Percentiles rank a stretch among this genome's conserved stretches.
Evolutionary conservation across 2,329 filamentous ascomycete species (phyloP).

Genomic region (Cladosporium sphaerospermum): DNA sequence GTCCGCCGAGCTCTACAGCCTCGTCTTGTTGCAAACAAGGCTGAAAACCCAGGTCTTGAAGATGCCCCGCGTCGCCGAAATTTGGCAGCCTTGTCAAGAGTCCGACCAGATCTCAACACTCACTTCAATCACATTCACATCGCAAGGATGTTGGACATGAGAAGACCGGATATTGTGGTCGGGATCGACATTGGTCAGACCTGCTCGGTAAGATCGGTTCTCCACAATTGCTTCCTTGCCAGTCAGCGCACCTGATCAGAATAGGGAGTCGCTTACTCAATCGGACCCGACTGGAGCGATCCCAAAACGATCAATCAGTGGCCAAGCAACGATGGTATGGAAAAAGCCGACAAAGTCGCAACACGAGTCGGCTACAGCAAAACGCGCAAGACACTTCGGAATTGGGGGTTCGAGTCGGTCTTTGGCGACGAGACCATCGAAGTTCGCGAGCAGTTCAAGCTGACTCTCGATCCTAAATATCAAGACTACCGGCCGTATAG

Average conservation of each 20-base stretch:
- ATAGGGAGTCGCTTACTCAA: constrained; percentile 12
- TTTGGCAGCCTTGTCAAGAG: no score
- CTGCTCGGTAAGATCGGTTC: constrained; percentile 8
- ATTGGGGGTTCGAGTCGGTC: constrained; percentile 16
- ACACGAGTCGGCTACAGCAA: constrained; percentile 15
- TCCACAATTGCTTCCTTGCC: no score
- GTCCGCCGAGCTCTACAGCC: no score
- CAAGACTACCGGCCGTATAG: constrained; percentile 1
- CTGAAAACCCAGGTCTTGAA: no score
- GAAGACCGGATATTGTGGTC: constrained; percentile 13
- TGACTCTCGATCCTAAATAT: constrained; percentile 18
- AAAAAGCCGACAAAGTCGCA: constrained; percentile 18
- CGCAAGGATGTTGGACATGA: no score
- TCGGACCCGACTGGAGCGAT: constrained; percentile 16
- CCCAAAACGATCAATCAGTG: constrained; percentile 18
- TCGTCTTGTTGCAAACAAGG: no score
- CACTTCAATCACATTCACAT: no score
- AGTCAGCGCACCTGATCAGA: no score
- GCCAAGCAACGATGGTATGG: constrained; percentile 15
- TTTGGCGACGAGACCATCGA: constrained; percentile 14
- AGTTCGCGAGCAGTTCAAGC: constrained; percentile 19
- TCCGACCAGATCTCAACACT: no score
- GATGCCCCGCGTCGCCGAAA: no score
- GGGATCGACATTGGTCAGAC: constrained; percentile 14
- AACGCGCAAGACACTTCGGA: neutral